These are phyloP conservation scores for Piper longum DNA, from an alignment of 164 flowering plant genomes.

Conservation along the genomic window DNA sequence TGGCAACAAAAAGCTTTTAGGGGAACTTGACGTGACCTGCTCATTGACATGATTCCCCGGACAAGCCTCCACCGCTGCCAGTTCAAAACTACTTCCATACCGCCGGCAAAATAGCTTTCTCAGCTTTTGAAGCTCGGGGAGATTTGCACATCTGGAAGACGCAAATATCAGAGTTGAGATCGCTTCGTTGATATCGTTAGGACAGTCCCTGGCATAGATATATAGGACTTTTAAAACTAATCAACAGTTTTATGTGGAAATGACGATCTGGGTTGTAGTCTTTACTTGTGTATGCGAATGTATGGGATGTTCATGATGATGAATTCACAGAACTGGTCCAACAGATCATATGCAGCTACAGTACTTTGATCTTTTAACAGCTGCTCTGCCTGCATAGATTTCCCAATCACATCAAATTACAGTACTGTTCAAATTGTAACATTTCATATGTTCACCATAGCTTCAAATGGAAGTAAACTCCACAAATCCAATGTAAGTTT, in stretches of 20 bases:
- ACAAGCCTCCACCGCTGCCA: slow-evolving; percentile 33
- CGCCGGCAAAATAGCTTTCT: slow-evolving; percentile 56
- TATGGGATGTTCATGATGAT: slow-evolving; percentile 38
- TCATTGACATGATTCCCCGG: slow-evolving; percentile 60
- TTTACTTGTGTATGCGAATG: slow-evolving; percentile 56
- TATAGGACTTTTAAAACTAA: background rate
- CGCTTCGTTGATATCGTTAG: slow-evolving; percentile 74
- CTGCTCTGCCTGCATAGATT: slow-evolving; percentile 49
- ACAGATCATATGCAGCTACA: slow-evolving; percentile 36
- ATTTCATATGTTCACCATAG: too few species aligned
- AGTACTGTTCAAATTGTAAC: background rate
- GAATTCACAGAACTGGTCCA: slow-evolving; percentile 63
- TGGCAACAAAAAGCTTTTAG: background rate
- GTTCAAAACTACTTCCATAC: slow-evolving; percentile 47
- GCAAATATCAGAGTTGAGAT: slow-evolving; percentile 73
- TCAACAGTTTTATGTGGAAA: background rate
- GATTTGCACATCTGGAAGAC: slow-evolving; percentile 67
- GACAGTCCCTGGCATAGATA: slow-evolving; percentile 44
- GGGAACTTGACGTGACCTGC: slow-evolving; percentile 22
- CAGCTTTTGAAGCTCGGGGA: slow-evolving; percentile 58
- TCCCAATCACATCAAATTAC: background rate
- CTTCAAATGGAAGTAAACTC: background rate
- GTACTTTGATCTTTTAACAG: slow-evolving; percentile 38
- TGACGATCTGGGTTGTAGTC: background rate
- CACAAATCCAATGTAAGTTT: background rate